These are phyloP conservation scores for Neurospora discreta DNA, from an alignment of 495 filamentous ascomycete species.

Conservation along the genomic window DNA sequence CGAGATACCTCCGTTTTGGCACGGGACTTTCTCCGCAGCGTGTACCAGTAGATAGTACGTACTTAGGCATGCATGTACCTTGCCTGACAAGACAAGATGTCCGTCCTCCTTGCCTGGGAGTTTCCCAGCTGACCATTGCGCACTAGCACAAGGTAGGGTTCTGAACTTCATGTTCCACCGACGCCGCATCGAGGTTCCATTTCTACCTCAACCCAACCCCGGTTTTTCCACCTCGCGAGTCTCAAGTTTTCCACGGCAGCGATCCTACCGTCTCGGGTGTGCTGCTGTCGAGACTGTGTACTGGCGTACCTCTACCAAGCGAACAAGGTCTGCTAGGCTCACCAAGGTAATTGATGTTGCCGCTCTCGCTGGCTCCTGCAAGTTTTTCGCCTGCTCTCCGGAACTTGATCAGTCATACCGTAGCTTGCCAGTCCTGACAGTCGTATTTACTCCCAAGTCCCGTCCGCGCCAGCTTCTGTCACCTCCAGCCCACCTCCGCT, in stretches of 20 bases:
- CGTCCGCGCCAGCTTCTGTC: not conserved
- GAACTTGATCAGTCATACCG: not conserved
- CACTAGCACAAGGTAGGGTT: not conserved
- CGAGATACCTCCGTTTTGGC: not conserved
- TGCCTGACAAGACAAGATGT: not conserved
- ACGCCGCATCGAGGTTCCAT: not conserved
- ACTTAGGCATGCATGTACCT: too few relatives aligned
- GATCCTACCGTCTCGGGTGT: not conserved
- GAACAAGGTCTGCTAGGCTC: not conserved
- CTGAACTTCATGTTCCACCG: not conserved
- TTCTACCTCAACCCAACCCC: not conserved
- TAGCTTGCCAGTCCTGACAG: not conserved
- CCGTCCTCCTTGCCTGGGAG: not conserved
- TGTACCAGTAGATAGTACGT: not conserved
- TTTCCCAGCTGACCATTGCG: not conserved
- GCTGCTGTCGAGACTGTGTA: not conserved
- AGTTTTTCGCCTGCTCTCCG: not conserved
- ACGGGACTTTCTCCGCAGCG: not conserved
- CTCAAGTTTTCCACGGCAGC: not conserved
- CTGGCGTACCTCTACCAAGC: not conserved
- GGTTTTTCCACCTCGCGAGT: not conserved
- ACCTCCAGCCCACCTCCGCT: not conserved
- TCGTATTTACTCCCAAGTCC: not conserved
- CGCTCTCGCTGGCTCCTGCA: not conserved
- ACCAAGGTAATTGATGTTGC: not conserved